Percentiles rank a stretch among this genome's conserved stretches.
Conservation (phyloP, 148 eudicot species). For the Cornus controversa region DNA sequence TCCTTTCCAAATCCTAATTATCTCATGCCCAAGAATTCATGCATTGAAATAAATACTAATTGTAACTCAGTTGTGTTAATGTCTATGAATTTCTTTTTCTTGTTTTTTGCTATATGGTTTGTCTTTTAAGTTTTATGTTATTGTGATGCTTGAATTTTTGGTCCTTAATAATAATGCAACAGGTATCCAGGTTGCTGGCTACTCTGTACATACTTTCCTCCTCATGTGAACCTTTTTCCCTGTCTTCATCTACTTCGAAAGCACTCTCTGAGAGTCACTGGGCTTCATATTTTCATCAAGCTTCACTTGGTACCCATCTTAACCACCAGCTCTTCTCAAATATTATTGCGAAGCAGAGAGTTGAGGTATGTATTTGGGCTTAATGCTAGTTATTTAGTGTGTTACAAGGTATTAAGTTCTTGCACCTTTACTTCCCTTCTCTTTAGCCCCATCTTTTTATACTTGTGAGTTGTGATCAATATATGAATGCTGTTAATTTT, state of each 20-base stretch:
- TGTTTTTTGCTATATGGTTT: not conserved
- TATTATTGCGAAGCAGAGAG: conserved; percentile 29
- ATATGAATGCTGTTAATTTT: not conserved
- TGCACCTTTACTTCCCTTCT: not conserved
- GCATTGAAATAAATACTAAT: not conserved
- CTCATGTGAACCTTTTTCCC: conserved; percentile 32
- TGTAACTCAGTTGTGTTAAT: not conserved
- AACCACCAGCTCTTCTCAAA: conserved; percentile 52
- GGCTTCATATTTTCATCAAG: conserved; percentile 93
- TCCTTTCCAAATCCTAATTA: not conserved
- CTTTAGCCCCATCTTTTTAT: not conserved
- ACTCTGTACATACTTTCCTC: conserved; percentile 55
- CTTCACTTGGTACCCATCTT: conserved; percentile 70
- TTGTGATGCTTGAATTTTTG: not conserved
- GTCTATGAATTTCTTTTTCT: not conserved
- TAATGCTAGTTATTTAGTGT: not conserved
- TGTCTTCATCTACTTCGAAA: conserved; percentile 27
- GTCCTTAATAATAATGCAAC: conserved; percentile 20
- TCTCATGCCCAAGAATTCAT: not conserved
- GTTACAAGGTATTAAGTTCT: not conserved
- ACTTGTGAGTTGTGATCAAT: not conserved
- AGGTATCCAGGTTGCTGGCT: conserved; percentile 87
- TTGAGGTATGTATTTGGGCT: conserved; percentile 44
- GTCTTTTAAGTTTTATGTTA: not conserved
- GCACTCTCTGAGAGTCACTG: conserved; percentile 49